Conservation (phyloP, 371 early-diverging fungal genomes). For the Mucor indicus region DNA sequence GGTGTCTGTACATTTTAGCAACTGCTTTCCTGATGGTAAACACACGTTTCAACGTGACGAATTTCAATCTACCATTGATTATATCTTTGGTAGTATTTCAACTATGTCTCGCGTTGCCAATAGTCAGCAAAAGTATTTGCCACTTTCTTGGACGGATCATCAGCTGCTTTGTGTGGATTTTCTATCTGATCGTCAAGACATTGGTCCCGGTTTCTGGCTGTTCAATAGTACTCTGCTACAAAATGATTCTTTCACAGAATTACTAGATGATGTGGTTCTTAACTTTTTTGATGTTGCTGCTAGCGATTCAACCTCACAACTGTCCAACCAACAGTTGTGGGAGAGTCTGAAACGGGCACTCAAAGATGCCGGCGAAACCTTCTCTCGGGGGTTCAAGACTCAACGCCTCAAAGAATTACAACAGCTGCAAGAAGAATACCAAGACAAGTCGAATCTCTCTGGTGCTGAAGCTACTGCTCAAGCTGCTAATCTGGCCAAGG, state of each 20-base stretch:
- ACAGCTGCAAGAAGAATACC: too few relatives aligned
- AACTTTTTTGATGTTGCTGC: too few relatives aligned
- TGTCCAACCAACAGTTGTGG: too few relatives aligned
- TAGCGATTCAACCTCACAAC: too few relatives aligned
- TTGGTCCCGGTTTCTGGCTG: slow-evolving; percentile 5
- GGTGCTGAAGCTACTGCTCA: too few relatives aligned
- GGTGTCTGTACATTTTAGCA: neutral
- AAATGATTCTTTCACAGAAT: neutral
- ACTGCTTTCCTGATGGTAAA: neutral
- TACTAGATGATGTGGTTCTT: neutral
- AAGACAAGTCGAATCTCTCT: too few relatives aligned
- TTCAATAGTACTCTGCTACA: neutral
- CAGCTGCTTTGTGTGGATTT: neutral
- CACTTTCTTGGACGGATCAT: slow-evolving; percentile 1
- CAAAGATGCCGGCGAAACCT: too few relatives aligned
- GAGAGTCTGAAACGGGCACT: too few relatives aligned
- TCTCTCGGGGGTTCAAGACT: too few relatives aligned
- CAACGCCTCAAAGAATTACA: too few relatives aligned
- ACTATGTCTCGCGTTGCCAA: neutral
- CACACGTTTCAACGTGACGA: neutral
- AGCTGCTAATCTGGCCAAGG: too few relatives aligned
- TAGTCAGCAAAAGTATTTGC: neutral
- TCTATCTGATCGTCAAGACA: neutral
- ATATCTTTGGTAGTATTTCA: neutral
- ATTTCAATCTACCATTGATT: neutral